Percentiles rank a stretch among this genome's conserved stretches.
These are phyloP conservation scores for Monosporascus sp. DNA, from an alignment of 2,329 filamentous ascomycete species.

Conservation along the genomic window DNA sequence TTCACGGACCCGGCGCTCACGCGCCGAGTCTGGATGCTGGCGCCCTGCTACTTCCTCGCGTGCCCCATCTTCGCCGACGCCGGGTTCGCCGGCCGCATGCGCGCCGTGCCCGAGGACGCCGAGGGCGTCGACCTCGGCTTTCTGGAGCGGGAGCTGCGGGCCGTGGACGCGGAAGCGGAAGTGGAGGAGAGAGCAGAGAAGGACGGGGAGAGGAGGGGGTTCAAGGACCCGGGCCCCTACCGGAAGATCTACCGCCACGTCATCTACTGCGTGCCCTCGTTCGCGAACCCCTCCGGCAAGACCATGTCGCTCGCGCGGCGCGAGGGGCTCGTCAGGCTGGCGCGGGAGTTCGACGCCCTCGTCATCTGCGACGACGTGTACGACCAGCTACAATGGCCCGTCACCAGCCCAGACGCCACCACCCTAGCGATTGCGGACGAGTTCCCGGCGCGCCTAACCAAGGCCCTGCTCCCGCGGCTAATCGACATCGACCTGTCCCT, in stretches of 20 bases:
- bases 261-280: constrained; percentile 84
- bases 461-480: constrained; percentile 64
- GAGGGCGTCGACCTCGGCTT: constrained; percentile 64
- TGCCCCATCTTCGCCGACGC: constrained; percentile 81
- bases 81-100: constrained; percentile 63
- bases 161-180: constrained; percentile 3
- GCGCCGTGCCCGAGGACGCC: constrained; percentile 69
- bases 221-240: constrained; percentile 52
- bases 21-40: constrained; percentile 70
- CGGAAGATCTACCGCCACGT: constrained; percentile 81
- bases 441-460: constrained; percentile 13
- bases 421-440: background rate
- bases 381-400: constrained; percentile 80
- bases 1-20: constrained; percentile 78
- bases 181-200: background rate
- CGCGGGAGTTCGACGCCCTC: constrained; percentile 74
- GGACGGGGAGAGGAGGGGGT: constrained; percentile 29
- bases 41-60: constrained; percentile 79
- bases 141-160: constrained; percentile 10
- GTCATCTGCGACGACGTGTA: constrained; percentile 90
- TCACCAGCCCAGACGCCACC: background rate
- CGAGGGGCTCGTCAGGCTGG: constrained; percentile 65
- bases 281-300: constrained; percentile 81
- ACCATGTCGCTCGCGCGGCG: constrained; percentile 70
- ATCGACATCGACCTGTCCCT: constrained; percentile 72